Conservation (phyloP, 2,329 filamentous ascomycete species). For the Didymella pinodella region DNA sequence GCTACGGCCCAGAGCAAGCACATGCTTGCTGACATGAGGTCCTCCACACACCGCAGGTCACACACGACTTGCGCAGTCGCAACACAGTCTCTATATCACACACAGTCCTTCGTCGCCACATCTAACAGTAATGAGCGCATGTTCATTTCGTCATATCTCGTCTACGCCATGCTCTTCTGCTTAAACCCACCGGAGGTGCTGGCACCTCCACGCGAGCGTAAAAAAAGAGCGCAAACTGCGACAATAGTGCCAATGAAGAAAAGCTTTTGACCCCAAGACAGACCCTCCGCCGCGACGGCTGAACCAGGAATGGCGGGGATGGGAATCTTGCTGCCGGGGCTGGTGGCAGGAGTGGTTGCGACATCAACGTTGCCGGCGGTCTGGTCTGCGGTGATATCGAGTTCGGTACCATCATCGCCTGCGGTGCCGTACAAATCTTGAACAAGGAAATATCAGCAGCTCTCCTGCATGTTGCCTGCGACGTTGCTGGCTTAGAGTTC, state of each 20-base stretch:
- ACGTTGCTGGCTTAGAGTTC: slow-evolving; percentile 72
- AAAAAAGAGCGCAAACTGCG: slow-evolving; percentile 52
- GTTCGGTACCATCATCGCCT: slow-evolving; percentile 53
- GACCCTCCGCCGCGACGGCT: slow-evolving; percentile 41
- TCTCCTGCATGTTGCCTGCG: slow-evolving; percentile 46
- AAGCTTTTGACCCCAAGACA: slow-evolving; percentile 56
- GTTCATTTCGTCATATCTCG: slow-evolving; percentile 21
- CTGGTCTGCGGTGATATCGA: slow-evolving; percentile 50
- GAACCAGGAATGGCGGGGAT: slow-evolving; percentile 29
- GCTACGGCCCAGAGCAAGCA: slow-evolving; percentile 15
- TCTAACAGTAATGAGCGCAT: slow-evolving; percentile 10
- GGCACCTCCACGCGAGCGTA: slow-evolving; percentile 46
- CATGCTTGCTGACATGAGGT: slow-evolving; percentile 14
- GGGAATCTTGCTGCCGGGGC: slow-evolving; percentile 28
- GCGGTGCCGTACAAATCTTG: slow-evolving; percentile 57
- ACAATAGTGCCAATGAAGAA: slow-evolving; percentile 56
- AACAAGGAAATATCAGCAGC: slow-evolving; percentile 54
- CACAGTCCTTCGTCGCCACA: neutral
- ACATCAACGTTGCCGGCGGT: slow-evolving; percentile 35
- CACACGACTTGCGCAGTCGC: neutral
- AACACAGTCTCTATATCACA: neutral
- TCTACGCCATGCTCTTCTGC: slow-evolving; percentile 54
- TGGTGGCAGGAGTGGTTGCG: slow-evolving; percentile 36
- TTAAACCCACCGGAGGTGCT: slow-evolving; percentile 34
- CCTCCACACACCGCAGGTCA: neutral